Evolutionary conservation across 140 eudicot genomes (phyloP), one percentile per base, ranked within the genome.

Genomic region (Oenanthe javanica): DNA sequence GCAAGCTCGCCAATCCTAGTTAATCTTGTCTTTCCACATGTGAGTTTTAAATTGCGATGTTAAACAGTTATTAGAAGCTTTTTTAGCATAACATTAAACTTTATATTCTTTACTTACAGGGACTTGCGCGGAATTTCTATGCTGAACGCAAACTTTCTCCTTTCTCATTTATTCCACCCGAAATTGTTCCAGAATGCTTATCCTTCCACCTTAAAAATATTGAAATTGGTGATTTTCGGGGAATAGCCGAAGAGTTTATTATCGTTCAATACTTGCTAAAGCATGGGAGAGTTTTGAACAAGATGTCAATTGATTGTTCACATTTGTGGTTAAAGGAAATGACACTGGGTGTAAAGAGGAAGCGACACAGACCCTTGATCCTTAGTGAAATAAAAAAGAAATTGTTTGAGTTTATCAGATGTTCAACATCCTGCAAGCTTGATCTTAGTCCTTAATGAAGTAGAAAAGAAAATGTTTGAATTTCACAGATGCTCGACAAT

Each of bases 141-240:
- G 31, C 43, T 31, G 45, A 48, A 43, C 2, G 51, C 52, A 11
- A 9, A 43, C 52, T 1, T 13, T 75, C 52, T n/a, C 43, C 25
- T 2, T 18, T 75, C 12, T 12, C 8, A 0, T 75, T 57, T 19
- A 75, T 5, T 75, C 46, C 40, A 40, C 79, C 64, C 23, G n/a
- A 75, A 52, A 38, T 1, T 49, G 64, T 49, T 54, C 79, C 79
- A 11, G 46, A 23, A 11, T 75, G 79, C 59, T 49, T 49, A 76
- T 76, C 79, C 45, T 76, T 31, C 4, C 25, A 76, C 45, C 61
- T 76, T 76, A 49, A 49, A 51, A 51, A 8, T 4, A 49, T 76
- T 49, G 46, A 76, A 76, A 76, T 76, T 76, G n/a, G 79, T 31
- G 52, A 76, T 23, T 76, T 76, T n/a, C 36, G 79, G 5, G 79